Evolutionary conservation across 805 yeast species (phyloP), one percentile per base, ranked within the genome.

Genomic region (Candida adriatica): DNA sequence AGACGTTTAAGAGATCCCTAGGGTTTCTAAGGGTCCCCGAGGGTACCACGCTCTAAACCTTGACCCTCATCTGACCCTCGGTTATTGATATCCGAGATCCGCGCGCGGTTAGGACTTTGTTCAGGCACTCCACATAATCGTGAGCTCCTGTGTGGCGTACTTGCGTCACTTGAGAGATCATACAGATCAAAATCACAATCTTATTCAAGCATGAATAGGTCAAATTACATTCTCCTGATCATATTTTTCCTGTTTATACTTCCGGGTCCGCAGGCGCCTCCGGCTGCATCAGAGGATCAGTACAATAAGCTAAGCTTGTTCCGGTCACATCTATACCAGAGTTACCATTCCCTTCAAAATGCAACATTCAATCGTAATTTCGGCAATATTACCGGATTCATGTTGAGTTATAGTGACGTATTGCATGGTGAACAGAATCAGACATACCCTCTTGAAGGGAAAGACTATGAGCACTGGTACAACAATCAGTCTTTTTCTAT

Each of bases 341-440:
- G 51, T 30, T 48, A 53, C 43, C 40, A 52, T 3, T 48, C 53
- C 2, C 53, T 79, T 20, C 43, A 40, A 10, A 58, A 63, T 23
- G 51, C 70, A 26, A 62, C 68, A 1, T 78, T 68, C 51, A 33
- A 49, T 13, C 38, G 56, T 4, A 85, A 83, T 6, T 78, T 76
- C 49, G 81, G 82, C 1, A 79, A 82, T 45, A 53, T 84, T 11
- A 80, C 92, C 0, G 95, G 95, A 4, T 72, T 79, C 36, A 67
- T 64, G 45, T 55, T 79, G 20, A 73, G 85, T 18, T 84, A 82
- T 44, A 60, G 64, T 8, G 94, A 80, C 53, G 66, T 63, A 11
- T 14, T 67, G 2, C 51, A 59, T 5, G 69, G 70, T 9, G 56
- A 65, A 29, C 62, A 62, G 17, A 60, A 56, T 1, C 64, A 68